A percentile compares a stretch with the other conserved stretches of the same genome.
Evolutionary conservation across 768 basidiomycete species (phyloP).

Genomic region (Mycena metata): DNA sequence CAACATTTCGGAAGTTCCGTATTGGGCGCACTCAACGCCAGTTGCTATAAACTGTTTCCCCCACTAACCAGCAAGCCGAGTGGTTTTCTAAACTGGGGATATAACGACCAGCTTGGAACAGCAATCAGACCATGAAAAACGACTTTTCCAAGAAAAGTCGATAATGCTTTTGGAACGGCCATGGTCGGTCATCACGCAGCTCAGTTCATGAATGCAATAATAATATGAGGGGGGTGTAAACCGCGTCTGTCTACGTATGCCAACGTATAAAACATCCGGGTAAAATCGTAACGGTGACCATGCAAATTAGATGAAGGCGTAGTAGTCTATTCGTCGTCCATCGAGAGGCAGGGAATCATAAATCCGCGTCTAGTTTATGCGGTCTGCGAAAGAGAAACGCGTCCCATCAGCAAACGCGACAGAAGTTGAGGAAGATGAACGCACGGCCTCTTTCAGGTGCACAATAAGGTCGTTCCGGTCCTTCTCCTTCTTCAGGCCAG

Average conservation of each 20-base stretch:
- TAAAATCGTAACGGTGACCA: constrained; percentile 11
- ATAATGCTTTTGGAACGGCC: no score
- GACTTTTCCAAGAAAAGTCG: background rate
- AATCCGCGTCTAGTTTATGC: constrained; percentile 10
- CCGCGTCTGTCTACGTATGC: constrained; percentile 26
- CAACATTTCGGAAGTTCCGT: background rate
- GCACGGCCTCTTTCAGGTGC: constrained; percentile 68
- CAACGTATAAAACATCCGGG: background rate
- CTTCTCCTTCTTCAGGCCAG: constrained; percentile 88
- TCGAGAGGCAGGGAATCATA: background rate
- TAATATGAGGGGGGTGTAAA: constrained; percentile 36
- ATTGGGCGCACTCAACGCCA: constrained; percentile 28
- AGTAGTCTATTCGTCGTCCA: constrained; percentile 28
- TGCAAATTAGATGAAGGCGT: constrained; percentile 28
- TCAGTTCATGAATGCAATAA: constrained; percentile 28
- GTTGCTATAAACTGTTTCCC: background rate
- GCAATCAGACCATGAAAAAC: no score
- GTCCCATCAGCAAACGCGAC: background rate
- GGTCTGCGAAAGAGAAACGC: constrained; percentile 16
- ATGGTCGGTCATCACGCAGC: no score
- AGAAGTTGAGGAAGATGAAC: constrained; percentile 38
- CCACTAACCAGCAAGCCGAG: no score
- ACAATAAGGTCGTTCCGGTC: constrained; percentile 85
- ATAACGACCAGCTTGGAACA: no score
- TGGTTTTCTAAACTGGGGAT: no score